Evolutionary conservation across 2,329 filamentous ascomycete species (phyloP).

Genomic region (Pezicula carpinea): DNA sequence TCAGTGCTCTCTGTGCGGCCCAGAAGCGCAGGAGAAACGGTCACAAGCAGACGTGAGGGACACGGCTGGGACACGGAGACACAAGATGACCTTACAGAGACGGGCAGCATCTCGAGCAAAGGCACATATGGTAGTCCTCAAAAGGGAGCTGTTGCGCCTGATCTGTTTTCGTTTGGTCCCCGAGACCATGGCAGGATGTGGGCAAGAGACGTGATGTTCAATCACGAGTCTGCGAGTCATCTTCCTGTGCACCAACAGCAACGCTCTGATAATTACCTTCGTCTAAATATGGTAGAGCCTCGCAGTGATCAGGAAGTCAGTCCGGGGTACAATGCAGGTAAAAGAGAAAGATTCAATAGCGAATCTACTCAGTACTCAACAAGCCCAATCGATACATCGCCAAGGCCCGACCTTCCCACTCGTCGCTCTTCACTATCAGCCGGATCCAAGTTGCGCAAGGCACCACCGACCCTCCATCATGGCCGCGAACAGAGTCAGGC

Average conservation of each 20-base stretch:
- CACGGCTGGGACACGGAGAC: constrained; percentile 31
- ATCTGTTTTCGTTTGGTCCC: constrained; percentile 20
- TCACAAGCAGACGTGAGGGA: constrained; percentile 27
- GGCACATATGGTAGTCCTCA: constrained; percentile 13
- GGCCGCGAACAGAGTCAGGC: background rate
- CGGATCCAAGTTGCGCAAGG: constrained; percentile 17
- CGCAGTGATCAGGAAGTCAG: constrained; percentile 17
- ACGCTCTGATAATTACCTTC: constrained; percentile 14
- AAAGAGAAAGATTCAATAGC: constrained; percentile 4
- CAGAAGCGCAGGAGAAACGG: constrained; percentile 28
- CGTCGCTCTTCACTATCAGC: constrained; percentile 24
- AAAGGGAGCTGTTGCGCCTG: constrained; percentile 12
- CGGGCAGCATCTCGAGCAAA: constrained; percentile 17
- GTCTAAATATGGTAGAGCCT: constrained; percentile 14
- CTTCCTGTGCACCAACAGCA: constrained; percentile 14
- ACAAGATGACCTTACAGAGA: constrained; percentile 24
- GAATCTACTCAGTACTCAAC: constrained; percentile 6
- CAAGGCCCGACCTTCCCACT: constrained; percentile 18
- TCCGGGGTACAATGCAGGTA: constrained; percentile 1
- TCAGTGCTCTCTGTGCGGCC: constrained; percentile 23
- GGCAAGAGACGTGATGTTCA: constrained; percentile 23
- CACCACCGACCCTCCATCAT: constrained; percentile 1
- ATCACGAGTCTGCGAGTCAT: constrained; percentile 11
- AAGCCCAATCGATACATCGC: constrained; percentile 11
- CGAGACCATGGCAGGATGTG: constrained; percentile 13